Base-by-base conservation (phyloP, 73 alveolate genomes). In the Urostyla sp. region DNA sequence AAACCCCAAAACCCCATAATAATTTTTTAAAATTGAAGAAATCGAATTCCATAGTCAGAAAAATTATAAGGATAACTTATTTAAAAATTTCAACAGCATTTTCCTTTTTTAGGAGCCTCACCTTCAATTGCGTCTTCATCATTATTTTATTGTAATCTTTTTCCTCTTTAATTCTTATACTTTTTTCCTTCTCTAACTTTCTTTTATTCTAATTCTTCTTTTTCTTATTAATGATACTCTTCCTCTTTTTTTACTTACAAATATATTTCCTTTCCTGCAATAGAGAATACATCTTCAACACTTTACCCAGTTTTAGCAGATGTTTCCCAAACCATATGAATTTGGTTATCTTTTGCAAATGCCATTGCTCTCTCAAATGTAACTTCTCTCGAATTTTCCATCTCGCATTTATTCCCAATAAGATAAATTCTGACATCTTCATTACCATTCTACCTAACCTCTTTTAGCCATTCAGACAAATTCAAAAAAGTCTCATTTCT, bases 391-490 rank as follows among this genome's bases (percentile, higher is more conserved):
- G 45, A 51, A 26, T 45, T 61, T 3, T 56, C 91, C 51, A 66
- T 34, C 30, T 89, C 96, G 1, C 66, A 36, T 55, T 85, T 89
- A 31, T 60, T 60, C 4, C 77, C 77, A 20, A 60, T 60, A 27
- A 60, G 61, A 36, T 60, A 60, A 7, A 60, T 31, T 30, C 61
- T 24, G 8, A 60, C 77, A 34, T 60, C 77, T 31, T 60, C 77
- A 2, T 20, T 18, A 4, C 58, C 77, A 18, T 60, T 54, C 77
- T 60, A 20, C 44, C 8, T 28, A 36, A 60, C 36, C 44, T 60
- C 77, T 57, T 60, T 60, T 23, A 91, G 82, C 96, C 96, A 92
- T 34, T 87, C 74, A 0, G 38, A 61, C 16, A 88, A 50, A 21
- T 86, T 66, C 23, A 51, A 84, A 60, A 88, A 88, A 0, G 95